These are phyloP conservation scores for Penicillium sp. DNA, from an alignment of 2,329 filamentous ascomycete species.

Conservation along the genomic window DNA sequence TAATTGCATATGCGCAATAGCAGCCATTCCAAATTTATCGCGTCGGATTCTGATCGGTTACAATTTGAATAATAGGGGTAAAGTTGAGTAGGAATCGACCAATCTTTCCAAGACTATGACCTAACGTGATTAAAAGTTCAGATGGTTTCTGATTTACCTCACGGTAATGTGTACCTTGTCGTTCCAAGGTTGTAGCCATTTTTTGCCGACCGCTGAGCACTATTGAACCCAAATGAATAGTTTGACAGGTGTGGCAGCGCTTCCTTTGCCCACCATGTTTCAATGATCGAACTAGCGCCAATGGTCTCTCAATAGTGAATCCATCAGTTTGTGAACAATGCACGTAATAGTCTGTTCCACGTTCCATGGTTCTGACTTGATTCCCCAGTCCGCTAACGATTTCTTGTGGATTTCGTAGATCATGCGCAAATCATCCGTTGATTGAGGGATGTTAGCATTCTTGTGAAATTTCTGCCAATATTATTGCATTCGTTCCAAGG, in stretches of 20 bases:
- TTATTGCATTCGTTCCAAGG: background rate
- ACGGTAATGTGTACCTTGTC: background rate
- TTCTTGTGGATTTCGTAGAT: conserved; percentile 6
- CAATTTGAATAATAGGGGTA: background rate
- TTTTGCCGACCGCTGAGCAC: background rate
- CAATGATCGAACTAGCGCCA: conserved; percentile 17
- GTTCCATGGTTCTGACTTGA: conserved; percentile 15
- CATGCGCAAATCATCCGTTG: background rate
- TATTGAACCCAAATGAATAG: conserved; percentile 20
- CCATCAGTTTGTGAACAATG: background rate
- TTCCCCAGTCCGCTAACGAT: conserved; percentile 1
- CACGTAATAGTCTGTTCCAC: conserved; percentile 8
- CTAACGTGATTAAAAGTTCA: background rate
- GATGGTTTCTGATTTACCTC: background rate
- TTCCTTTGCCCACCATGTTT: conserved; percentile 1
- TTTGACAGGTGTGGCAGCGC: conserved; percentile 24
- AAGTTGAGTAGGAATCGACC: background rate
- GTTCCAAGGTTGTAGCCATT: too few species aligned
- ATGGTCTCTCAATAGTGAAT: conserved; percentile 23
- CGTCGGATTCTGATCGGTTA: background rate
- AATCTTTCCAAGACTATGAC: background rate
- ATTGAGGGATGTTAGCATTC: conserved; percentile 3
- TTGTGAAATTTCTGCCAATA: background rate
- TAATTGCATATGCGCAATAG: background rate
- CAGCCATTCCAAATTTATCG: background rate